Base-by-base conservation (phyloP, 306 rosid genomes). In the Rosa lucieae region DNA sequence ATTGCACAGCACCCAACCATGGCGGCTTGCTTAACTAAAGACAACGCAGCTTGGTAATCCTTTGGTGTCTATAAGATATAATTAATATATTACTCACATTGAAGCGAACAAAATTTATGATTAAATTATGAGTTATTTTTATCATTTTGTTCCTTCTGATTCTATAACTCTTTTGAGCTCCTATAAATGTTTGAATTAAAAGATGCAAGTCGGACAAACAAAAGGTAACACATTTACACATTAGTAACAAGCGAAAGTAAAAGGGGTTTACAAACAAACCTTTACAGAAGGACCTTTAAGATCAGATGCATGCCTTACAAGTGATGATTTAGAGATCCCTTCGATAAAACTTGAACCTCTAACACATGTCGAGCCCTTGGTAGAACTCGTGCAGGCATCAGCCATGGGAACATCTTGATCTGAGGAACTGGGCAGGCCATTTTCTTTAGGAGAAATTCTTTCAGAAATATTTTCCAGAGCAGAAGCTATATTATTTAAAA, bases 321-420 rank as follows among this genome's bases (percentile, higher is more conserved):
- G 89, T 42, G 98, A 96, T 0, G 98, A 91, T 83, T 96, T 96
- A 8, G 98, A 93, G 85, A 96, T 74, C 78, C 98, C 99, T 84
- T 96, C 99, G 59, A 96, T 90, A 86, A 93, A 87, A 90, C 93
- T 86, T 68, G 97, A 85, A 48, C 96, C 91, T 82, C 98, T 89
- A 75, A 89, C 77, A 67, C 85, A 77, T 55, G 88, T 43, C 47
- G 89, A 82, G 78, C 85, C 86, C 90, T 93, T 95, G 69, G 74
- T 80, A 73, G 92, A 77, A 82, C 80, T 84, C 42, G 90, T 78
- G 74, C 88, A 90, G 56, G 97, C 99, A 89, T 96, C 99, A 74
- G 90, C 83, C 99, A 96, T 96, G 72, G 98, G 86, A 83, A 96
- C 91, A 88, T 96, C 99, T 79, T 87, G 99, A 82, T 96, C 99